These are phyloP conservation scores for Debaryomyces subglobosus DNA, from an alignment of 1,139 yeast species.

Conservation along the genomic window DNA sequence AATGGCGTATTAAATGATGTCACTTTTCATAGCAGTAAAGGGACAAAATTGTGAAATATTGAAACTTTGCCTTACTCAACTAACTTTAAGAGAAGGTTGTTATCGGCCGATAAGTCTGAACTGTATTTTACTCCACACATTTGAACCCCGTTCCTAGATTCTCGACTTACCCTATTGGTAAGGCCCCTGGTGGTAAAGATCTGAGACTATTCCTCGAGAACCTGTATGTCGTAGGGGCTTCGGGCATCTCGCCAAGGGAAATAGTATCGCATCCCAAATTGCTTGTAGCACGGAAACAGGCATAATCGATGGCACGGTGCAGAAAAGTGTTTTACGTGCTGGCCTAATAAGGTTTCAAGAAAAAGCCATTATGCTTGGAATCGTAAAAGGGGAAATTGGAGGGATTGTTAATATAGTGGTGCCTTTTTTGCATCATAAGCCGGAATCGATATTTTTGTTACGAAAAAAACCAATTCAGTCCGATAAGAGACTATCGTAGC, in stretches of 20 bases:
- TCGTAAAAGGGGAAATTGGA: neutral
- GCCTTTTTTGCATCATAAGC: neutral
- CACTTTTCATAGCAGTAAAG: neutral
- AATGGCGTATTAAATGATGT: neutral
- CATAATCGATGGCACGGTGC: neutral
- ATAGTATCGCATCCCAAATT: neutral
- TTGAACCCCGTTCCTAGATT: too few species aligned
- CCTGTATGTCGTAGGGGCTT: neutral
- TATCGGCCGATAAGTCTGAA: too few species aligned
- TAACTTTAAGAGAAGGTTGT: too few species aligned
- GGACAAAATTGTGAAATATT: neutral
- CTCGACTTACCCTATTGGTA: too few species aligned
- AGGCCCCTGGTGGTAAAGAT: too few species aligned
- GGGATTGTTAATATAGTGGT: neutral
- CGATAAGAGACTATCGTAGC: neutral
- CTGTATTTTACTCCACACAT: too few species aligned
- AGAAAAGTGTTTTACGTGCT: neutral
- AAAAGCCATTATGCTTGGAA: neutral
- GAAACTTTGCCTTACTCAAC: neutral
- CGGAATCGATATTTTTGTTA: neutral
- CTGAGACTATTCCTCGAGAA: too few species aligned
- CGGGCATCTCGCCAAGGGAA: neutral
- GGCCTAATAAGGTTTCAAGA: neutral
- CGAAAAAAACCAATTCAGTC: neutral
- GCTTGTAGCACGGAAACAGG: neutral